Conservation (phyloP, 768 basidiomycete genomes). For the Tulasnella sp. region DNA sequence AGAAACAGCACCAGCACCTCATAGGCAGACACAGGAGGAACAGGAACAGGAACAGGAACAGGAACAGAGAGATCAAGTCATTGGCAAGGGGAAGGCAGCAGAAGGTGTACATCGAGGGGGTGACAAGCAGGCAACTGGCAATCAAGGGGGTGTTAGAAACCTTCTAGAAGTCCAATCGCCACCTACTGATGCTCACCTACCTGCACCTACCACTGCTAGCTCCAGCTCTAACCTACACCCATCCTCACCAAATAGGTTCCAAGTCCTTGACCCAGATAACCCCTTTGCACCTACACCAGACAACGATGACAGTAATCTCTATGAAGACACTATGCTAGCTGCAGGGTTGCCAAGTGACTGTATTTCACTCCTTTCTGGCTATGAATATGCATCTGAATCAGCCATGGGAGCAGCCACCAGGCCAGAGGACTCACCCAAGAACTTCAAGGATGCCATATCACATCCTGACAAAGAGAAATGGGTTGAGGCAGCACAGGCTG, state of each 20-base stretch:
- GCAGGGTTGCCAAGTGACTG: not conserved
- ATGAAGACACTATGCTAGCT: not conserved
- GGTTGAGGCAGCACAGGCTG: not conserved
- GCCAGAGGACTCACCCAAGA: not conserved
- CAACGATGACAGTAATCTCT: not conserved
- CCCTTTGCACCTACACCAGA: not conserved
- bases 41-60: not conserved
- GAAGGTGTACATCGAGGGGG: not conserved
- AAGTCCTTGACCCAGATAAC: not conserved
- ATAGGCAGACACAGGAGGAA: not conserved
- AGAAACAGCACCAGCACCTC: not conserved
- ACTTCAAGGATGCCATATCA: not conserved
- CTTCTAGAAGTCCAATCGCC: not conserved
- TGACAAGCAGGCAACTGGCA: not conserved
- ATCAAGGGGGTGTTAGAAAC: not conserved
- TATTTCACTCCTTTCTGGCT: no score
- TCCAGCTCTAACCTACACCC: not conserved
- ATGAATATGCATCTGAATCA: not conserved
- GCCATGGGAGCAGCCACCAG: not conserved
- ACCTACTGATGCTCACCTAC: not conserved
- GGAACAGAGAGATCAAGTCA: not conserved
- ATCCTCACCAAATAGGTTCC: not conserved
- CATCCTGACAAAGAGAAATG: not conserved
- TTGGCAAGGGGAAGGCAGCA: no score
- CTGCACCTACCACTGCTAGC: not conserved